Base-by-base conservation (phyloP, 495 filamentous ascomycete species). In the Aspergillus campestris region DNA sequence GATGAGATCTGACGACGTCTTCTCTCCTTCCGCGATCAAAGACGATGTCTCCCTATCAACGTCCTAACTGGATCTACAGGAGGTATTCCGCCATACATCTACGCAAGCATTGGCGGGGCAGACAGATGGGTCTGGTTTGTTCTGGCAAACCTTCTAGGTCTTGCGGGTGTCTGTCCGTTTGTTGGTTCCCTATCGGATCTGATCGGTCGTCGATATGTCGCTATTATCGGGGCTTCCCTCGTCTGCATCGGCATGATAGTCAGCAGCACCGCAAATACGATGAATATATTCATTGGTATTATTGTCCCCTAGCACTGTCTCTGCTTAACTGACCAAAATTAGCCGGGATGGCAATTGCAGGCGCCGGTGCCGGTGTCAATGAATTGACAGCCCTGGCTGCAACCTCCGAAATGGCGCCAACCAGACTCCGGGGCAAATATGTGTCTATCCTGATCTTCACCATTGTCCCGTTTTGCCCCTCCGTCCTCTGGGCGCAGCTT, bases 61-160 rank as follows among this genome's bases (percentile, higher is more conserved):
- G 18, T 24, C 18, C 18, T 24, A 24, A 24, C 18, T 4, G 18
- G 4, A 24, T 24, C 2, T 3, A 18, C 42, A 74, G 75, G 75
- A 13, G 77, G 73, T 8, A 74, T 81, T 45, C 78, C 78, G 29
- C 80, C 80, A 0, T 73, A 77, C 56, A 81, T 87, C 39, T 84
- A 85, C 55, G 55, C 61, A 8, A 73, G 78, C 12, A 79, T 88
- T 50, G 83, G 82, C 14, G 83, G 83, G 36, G 56, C 69, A 8
- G 77, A 83, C 56, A 65, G 79, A 52, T 87, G 79, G 78, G 70
- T 83, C n/a, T 87, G 83, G 83, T 79, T 86, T 67, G 74, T 84
- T 33, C 67, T 84, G 2, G 81, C 75, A 12, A 80, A 87, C 52
- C 65, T 87, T 3, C 74, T 87, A 7, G 69, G 80, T 34, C 72